phyloP scores from a whole-genome alignment of 768 basidiomycete species.

The Kwoniella heveanensis region DNA sequence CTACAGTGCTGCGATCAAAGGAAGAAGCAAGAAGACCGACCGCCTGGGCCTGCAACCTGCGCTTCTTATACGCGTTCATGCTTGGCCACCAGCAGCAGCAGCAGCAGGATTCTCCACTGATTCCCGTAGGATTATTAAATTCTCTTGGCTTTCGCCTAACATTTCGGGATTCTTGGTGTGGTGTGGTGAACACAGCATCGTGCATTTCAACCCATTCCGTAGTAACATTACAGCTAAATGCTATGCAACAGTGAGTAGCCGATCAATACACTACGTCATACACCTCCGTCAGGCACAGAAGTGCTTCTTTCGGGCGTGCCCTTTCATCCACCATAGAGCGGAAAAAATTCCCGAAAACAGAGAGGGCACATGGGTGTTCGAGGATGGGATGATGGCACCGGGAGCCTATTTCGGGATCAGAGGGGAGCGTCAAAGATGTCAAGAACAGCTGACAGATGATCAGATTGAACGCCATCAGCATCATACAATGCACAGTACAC shows the following conservation, averaged over 20 bases:
- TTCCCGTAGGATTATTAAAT: too few species aligned
- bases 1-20: neutral
- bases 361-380: too few species aligned
- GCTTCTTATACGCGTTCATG: neutral
- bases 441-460: too few species aligned
- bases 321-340: neutral
- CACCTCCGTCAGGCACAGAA: neutral
- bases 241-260: neutral
- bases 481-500: too few species aligned
- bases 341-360: neutral
- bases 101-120: too few species aligned
- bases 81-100: neutral
- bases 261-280: conserved; percentile 1
- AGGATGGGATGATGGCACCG: too few species aligned
- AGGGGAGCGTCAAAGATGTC: too few species aligned
- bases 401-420: too few species aligned
- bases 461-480: too few species aligned
- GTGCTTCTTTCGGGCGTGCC: neutral
- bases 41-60: neutral
- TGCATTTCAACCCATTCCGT: too few species aligned
- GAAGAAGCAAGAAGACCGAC: neutral
- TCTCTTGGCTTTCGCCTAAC: neutral
- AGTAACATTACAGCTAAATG: neutral
- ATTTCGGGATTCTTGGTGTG: neutral
- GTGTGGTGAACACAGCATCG: neutral